Base-by-base conservation (phyloP, 306 rosid genomes). In the Alnus glutinosa region DNA sequence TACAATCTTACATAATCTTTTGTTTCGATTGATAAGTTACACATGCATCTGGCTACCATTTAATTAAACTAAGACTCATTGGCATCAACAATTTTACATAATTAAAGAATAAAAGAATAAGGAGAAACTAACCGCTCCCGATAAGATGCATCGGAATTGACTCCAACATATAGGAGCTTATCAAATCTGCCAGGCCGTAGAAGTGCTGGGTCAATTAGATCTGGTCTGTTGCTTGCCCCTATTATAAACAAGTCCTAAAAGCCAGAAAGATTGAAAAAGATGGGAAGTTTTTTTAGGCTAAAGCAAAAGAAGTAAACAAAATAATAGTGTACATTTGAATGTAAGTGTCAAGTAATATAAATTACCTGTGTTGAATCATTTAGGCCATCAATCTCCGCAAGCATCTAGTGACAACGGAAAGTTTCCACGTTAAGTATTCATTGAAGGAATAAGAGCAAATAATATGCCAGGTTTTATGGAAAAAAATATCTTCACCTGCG, bases 151-250 rank as follows among this genome's bases (percentile, higher is more conserved):
- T 95, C 96, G 32, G 99, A 88, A 84, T 87, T 88, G 58, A 95
- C 97, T 83, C 99, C 99, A 80, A 93, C 92, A 79, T 93, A 95
- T 55, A 91, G 84, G 82, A 93, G 88, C 83, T 95, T 95, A 87
- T 95, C 99, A 81, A 95, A 95, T 83, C 98, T 87, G 73, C 99
- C 98, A 28, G 98, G 98, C 71, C 94, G 98, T 64, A 91, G 55
- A 83, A 95, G 99, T 79, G 99, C 98, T 37, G 98, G 89, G 83
- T 95, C 99, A 73, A 95, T 95, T 83, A 95, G 86, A 86, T 95
- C 99, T 12, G 99, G 98, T 81, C 99, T 92, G 85, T 95, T 95
- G 83, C 99, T 93, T 80, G 99, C 98, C 47, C 99, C 99, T 57
- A 95, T 95, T 70, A 95, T 91, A 85, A 95, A 95, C 61, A 95